These are phyloP conservation scores for Groenewaldozyma sp. DNA, from an alignment of 1,139 yeast genomes.

Conservation along the genomic window DNA sequence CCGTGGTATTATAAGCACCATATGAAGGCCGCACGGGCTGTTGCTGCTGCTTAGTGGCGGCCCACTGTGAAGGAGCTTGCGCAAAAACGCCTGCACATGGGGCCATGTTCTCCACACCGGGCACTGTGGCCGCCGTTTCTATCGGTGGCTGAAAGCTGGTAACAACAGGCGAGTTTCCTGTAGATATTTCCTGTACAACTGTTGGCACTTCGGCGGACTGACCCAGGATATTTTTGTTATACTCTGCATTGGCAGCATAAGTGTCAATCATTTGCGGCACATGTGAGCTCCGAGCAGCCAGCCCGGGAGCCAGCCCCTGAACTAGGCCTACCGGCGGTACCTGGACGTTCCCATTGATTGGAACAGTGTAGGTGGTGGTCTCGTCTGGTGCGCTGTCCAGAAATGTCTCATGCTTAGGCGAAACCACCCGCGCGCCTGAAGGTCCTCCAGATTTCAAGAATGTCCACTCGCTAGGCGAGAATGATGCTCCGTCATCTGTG, in stretches of 20 bases:
- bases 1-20: too few relatives aligned
- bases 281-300: too few relatives aligned
- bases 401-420: too few relatives aligned
- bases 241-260: background rate
- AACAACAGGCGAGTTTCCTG: background rate
- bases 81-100: background rate
- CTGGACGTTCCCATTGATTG: too few relatives aligned
- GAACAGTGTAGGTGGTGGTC: too few relatives aligned
- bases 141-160: too few relatives aligned
- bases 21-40: too few relatives aligned
- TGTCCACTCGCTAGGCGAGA: slow-evolving; percentile 5
- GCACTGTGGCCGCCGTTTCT: background rate
- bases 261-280: background rate
- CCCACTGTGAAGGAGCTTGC: background rate
- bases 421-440: too few relatives aligned
- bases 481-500: background rate
- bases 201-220: background rate
- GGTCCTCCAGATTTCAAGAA: background rate
- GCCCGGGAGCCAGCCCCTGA: too few relatives aligned
- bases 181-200: background rate
- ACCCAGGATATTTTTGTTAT: background rate
- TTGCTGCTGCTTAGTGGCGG: too few relatives aligned
- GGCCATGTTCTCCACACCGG: background rate
- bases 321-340: too few relatives aligned
- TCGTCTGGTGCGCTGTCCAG: too few relatives aligned